Evolutionary conservation across 371 early-diverging fungal genomes (phyloP).

Genomic region (Choanephora cucurbitarum): DNA sequence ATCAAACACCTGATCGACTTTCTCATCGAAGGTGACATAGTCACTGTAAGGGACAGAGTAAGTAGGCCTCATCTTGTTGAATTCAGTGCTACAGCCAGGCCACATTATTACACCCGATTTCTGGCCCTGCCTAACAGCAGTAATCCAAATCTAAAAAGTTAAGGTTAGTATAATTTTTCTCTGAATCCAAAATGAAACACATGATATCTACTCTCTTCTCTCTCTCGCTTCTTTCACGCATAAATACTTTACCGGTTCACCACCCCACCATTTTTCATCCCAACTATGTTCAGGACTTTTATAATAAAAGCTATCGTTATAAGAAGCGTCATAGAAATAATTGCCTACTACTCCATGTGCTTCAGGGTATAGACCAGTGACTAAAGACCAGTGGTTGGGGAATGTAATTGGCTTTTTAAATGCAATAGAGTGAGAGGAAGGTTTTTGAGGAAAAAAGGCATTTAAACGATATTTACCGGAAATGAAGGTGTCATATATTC

Average conservation of each 20-base stretch:
- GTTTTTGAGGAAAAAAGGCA: not conserved
- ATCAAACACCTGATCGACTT: conserved; percentile 63
- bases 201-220: too few species aligned
- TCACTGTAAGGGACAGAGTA: conserved; percentile 63
- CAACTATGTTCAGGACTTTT: conserved; percentile 62
- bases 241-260: conserved; percentile 88
- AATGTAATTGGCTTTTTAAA: conserved; percentile 79
- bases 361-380: conserved; percentile 91
- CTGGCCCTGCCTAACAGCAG: conserved; percentile 72
- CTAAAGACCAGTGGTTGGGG: conserved; percentile 93
- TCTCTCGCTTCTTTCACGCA: too few species aligned
- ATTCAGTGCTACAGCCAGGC: conserved; percentile 80
- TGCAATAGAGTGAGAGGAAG: too few species aligned
- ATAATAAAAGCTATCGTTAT: conserved; percentile 84
- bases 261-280: conserved; percentile 87
- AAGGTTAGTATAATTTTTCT: too few species aligned
- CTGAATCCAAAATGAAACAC: too few species aligned
- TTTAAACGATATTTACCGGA: conserved; percentile 48
- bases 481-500: conserved; percentile 78
- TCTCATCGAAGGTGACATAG: conserved; percentile 53
- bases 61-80: conserved; percentile 59
- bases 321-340: conserved; percentile 76
- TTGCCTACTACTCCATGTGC: conserved; percentile 93
- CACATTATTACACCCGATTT: conserved; percentile 82
- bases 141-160: conserved; percentile 85